Base-by-base conservation (phyloP, 1,139 yeast species). In the Candida frijolesensis region DNA sequence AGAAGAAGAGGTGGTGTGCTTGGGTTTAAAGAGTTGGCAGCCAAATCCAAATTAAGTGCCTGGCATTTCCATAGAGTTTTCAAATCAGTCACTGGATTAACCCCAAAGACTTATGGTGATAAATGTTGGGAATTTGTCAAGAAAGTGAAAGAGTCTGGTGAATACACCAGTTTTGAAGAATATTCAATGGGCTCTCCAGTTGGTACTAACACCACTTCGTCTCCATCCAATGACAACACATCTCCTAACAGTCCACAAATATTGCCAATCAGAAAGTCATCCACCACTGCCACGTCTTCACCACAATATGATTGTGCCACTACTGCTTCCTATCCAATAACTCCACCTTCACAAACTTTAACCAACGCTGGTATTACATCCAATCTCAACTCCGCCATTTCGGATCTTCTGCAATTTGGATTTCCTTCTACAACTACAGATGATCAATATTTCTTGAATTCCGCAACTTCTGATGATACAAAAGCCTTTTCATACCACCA, bases 41-140 rank as follows among this genome's bases (percentile, higher is more conserved):
- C 90, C 15, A 87, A 89, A 63, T 86, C 92, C 11, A 88, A 87
- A 57, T 77, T 89, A 52, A 82, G 89, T 22, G 96, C 96, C n/a
- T 89, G 96, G 96, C 96, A 89, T 69, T 89, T 89, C 67, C 96
- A 89, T 71, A 75, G 96, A 49, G 96, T 89, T 34, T 89, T 89
- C 72, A 86, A 90, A 66, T 82, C 87, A 40, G 90, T 89, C 51
- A 87, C 96, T 14, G 92, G 94, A 1, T 77, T 89, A 54, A 89
- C 96, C 0, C 96, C 96, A 35, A 88, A 89, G 71, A 87, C 89
- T 6, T 89, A 89, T 60, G 96, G 96, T 47, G 96, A 89, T 63
- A 85, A 86, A 57, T 88, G 96, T 65, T 87, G 89, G 82, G 89
- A 85, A 58, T 86, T 74, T 55, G 76, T 87, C 58, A 83, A 78